Evolutionary conservation across 129 eudicot species (phyloP).

Genomic region (Ambrosia trifida): DNA sequence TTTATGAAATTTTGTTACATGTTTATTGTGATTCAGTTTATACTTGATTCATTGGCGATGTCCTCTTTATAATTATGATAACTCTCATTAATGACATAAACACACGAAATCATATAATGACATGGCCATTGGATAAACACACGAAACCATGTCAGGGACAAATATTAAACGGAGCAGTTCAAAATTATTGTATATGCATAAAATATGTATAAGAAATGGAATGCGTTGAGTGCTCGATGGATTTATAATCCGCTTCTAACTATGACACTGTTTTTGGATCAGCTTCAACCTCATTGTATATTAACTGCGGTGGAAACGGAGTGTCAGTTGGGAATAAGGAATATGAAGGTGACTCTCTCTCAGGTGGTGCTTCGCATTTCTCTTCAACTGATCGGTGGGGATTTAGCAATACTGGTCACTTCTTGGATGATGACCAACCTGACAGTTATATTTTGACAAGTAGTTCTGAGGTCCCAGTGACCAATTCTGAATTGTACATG

Average conservation of each 20-base stretch:
- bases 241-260: neutral
- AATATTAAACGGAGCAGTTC: no score
- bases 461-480: slow-evolving; percentile 24
- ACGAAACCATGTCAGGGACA: no score
- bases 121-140: no score
- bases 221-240: no score
- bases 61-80: neutral
- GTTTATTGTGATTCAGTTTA: slow-evolving; percentile 5
- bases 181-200: no score
- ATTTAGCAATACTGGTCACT: slow-evolving; percentile 76
- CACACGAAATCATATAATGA: no score
- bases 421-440: slow-evolving; percentile 41
- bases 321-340: slow-evolving; percentile 16
- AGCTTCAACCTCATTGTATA: slow-evolving; percentile 50
- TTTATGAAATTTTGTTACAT: slow-evolving; percentile 8
- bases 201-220: no score
- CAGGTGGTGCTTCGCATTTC: slow-evolving; percentile 51
- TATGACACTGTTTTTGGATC: neutral
- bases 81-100: neutral
- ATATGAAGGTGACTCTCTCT: slow-evolving; percentile 45
- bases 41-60: no score
- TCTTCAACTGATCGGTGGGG: slow-evolving; percentile 55
- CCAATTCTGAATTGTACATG: slow-evolving; percentile 34
- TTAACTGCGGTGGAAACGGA: slow-evolving; percentile 74
- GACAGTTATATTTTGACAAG: slow-evolving; percentile 23